These are phyloP conservation scores for Falciphora oryzae DNA, from an alignment of 2,329 filamentous ascomycete genomes.

Conservation along the genomic window DNA sequence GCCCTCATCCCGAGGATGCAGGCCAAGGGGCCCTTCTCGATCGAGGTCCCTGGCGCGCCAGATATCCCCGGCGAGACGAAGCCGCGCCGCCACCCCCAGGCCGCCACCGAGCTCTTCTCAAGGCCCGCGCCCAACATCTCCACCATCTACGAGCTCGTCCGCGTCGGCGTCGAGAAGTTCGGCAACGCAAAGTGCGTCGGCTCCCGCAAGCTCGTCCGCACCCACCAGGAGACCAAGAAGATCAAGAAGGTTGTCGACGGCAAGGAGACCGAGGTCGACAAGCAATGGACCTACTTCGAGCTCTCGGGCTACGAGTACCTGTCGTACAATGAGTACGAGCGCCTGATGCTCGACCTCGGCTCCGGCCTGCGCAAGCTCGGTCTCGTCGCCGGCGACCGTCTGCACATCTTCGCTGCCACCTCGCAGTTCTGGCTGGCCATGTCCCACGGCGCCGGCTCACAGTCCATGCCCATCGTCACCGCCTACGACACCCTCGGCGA, in stretches of 20 bases:
- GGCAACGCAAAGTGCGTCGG: slow-evolving; percentile 63
- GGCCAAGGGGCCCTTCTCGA: slow-evolving; percentile 60
- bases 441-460: slow-evolving; percentile 54
- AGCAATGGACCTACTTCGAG: slow-evolving; percentile 85
- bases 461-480: slow-evolving; percentile 79
- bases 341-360: slow-evolving; percentile 60
- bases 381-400: slow-evolving; percentile 58
- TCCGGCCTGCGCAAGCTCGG: slow-evolving; percentile 68
- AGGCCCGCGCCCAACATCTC: slow-evolving; percentile 58
- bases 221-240: slow-evolving; percentile 80
- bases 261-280: slow-evolving; percentile 71
- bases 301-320: slow-evolving; percentile 72
- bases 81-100: slow-evolving; percentile 58
- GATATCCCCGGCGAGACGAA: slow-evolving; percentile 65
- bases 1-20: slow-evolving; percentile 38
- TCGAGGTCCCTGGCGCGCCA: slow-evolving; percentile 60
- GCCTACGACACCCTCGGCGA: slow-evolving; percentile 77
- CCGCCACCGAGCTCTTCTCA: slow-evolving; percentile 56
- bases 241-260: slow-evolving; percentile 84
- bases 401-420: slow-evolving; percentile 79
- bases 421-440: slow-evolving; percentile 47
- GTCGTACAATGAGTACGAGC: slow-evolving; percentile 73
- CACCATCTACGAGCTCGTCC: slow-evolving; percentile 73
- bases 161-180: slow-evolving; percentile 57
- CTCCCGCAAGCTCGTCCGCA: slow-evolving; percentile 66